phyloP scores from a whole-genome alignment of 495 filamentous ascomycete genomes.

The Hypoxylon intermedium region DNA sequence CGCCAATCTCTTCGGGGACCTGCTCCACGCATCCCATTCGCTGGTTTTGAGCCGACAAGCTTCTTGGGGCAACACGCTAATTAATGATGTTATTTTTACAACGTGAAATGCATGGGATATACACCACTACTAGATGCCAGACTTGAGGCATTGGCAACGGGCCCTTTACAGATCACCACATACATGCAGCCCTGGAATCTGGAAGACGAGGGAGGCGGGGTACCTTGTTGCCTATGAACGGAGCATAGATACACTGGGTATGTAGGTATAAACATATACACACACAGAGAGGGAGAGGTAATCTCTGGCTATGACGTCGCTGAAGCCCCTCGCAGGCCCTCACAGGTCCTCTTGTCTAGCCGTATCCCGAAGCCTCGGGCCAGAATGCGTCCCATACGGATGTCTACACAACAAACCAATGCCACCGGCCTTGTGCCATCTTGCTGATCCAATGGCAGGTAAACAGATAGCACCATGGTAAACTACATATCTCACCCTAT shows the following conservation, averaged over 20 bases:
- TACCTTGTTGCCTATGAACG: neutral
- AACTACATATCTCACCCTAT: constrained; percentile 14
- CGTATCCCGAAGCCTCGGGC: constrained; percentile 22
- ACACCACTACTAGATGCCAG: constrained; percentile 4
- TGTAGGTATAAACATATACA: neutral
- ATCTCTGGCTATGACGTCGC: constrained; percentile 20
- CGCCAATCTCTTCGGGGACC: constrained; percentile 28
- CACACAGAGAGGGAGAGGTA: too few relatives aligned
- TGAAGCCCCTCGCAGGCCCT: neutral
- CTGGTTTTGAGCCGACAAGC: neutral
- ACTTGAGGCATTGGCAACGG: constrained; percentile 18
- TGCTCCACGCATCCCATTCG: constrained; percentile 8
- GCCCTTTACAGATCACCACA: constrained; percentile 8
- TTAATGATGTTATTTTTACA: constrained; percentile 24
- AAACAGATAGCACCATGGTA: constrained; percentile 34
- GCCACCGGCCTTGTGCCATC: constrained; percentile 18
- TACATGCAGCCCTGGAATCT: constrained; percentile 3
- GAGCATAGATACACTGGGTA: neutral
- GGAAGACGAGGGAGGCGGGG: constrained; percentile 13
- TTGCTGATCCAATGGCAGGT: constrained; percentile 28
- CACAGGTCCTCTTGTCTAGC: neutral
- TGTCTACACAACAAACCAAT: constrained; percentile 24
- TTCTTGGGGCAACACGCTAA: constrained; percentile 24
- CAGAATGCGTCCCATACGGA: constrained; percentile 9
- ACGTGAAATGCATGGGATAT: constrained; percentile 5